Percentiles rank a stretch among this genome's conserved stretches.
phyloP scores from a whole-genome alignment of 1,284 basidiomycete genomes.

The Apiotrichum gamsii region DNA sequence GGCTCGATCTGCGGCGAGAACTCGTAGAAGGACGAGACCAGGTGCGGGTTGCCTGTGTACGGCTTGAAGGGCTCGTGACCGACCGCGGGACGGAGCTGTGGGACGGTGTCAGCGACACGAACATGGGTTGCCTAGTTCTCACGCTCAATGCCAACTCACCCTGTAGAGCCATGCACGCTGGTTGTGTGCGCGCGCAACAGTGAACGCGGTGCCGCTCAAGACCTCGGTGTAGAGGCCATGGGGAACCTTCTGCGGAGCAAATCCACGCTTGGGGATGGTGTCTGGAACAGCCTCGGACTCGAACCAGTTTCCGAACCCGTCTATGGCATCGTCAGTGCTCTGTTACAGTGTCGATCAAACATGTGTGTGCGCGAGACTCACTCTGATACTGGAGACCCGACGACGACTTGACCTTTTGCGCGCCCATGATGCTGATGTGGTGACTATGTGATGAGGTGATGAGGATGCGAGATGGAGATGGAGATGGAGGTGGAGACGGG shows the following conservation, averaged over 20 bases:
- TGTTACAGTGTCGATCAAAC: no score
- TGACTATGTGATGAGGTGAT: no score
- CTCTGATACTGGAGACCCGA: slow-evolving; percentile 6
- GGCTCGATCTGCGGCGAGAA: slow-evolving; percentile 2
- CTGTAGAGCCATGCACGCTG: slow-evolving; percentile 47
- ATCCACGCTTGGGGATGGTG: slow-evolving; percentile 54
- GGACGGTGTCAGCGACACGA: background rate
- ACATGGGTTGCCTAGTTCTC: background rate
- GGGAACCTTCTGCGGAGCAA: slow-evolving; percentile 58
- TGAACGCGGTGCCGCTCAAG: slow-evolving; percentile 57
- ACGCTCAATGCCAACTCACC: no score
- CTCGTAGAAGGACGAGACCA: slow-evolving; percentile 5
- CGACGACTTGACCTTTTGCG: no score
- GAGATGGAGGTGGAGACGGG: no score
- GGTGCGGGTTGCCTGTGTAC: slow-evolving; percentile 5
- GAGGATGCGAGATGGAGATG: no score
- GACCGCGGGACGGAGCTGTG: slow-evolving; percentile 61
- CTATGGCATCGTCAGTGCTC: no score
- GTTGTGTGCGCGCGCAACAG: slow-evolving; percentile 53
- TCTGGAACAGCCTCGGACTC: slow-evolving; percentile 6
- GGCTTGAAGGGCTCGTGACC: slow-evolving; percentile 49
- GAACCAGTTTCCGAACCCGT: slow-evolving; percentile 13
- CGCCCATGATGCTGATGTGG: no score
- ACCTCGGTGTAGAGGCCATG: slow-evolving; percentile 59
- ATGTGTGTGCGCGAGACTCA: background rate